Evolutionary conservation across 2,329 filamentous ascomycete genomes (phyloP).

Genomic region (Apiospora koreana): DNA sequence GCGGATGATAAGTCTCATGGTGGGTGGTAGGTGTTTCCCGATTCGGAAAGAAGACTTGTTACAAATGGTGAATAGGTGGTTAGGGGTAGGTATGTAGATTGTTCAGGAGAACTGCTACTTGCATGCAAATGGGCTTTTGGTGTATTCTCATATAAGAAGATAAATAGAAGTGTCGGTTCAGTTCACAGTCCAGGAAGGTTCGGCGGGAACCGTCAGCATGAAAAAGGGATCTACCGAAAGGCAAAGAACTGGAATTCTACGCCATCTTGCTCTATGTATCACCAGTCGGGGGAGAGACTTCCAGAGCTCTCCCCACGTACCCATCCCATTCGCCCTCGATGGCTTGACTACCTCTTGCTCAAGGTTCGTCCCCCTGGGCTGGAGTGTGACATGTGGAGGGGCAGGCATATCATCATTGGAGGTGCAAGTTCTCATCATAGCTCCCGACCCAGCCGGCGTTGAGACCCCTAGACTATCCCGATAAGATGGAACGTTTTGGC

Average conservation of each 20-base stretch:
- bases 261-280: neutral
- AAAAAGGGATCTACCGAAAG: constrained; percentile 8
- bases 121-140: constrained; percentile 11
- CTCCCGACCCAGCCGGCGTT: neutral
- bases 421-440: constrained; percentile 1
- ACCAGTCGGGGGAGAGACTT: neutral
- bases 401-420: constrained; percentile 10
- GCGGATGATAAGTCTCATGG: constrained; percentile 82
- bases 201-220: constrained; percentile 1
- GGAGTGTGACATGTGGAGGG: constrained; percentile 1
- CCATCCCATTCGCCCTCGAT: neutral
- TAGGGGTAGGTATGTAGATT: constrained; percentile 4
- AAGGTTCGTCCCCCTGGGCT: neutral
- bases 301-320: neutral
- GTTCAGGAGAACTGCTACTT: neutral
- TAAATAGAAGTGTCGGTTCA: constrained; percentile 10
- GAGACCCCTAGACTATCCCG: constrained; percentile 7
- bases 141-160: constrained; percentile 16
- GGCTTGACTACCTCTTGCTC: neutral
- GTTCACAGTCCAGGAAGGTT: constrained; percentile 13
- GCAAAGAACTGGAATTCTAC: constrained; percentile 8
- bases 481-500: constrained; percentile 36
- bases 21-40: constrained; percentile 21
- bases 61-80: neutral
- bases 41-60: neutral